These are phyloP conservation scores for Colletotrichum zoysiae DNA, from an alignment of 2,329 filamentous ascomycete species.

Conservation along the genomic window DNA sequence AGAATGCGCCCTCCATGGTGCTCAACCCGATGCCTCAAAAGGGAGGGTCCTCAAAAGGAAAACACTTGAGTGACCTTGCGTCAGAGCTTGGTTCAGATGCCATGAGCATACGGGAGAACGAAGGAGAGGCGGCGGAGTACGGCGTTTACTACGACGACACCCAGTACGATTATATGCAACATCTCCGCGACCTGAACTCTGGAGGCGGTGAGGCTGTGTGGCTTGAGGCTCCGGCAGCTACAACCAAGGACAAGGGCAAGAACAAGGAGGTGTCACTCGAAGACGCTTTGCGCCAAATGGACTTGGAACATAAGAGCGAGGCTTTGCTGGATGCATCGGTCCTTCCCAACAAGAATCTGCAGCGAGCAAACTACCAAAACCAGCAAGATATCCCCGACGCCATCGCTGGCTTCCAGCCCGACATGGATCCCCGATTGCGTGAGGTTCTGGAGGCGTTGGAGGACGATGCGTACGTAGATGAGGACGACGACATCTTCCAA, in stretches of 20 bases:
- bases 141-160: constrained; percentile 96
- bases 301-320: constrained; percentile 65
- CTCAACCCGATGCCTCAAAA: constrained; percentile 75
- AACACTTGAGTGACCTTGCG: constrained; percentile 80
- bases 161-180: constrained; percentile 99
- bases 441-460: constrained; percentile 95
- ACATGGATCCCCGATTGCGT: constrained; percentile 94
- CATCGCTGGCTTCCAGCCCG: constrained; percentile 93
- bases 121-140: constrained; percentile 94
- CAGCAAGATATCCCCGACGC: constrained; percentile 94
- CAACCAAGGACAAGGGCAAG: constrained; percentile 71
- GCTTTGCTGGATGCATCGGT: constrained; percentile 80
- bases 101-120: constrained; percentile 81
- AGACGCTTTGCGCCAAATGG: constrained; percentile 79
- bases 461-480: constrained; percentile 92
- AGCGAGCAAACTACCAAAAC: constrained; percentile 85
- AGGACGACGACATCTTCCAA: constrained; percentile 88
- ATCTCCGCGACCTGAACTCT: constrained; percentile 87
- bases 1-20: constrained; percentile 88
- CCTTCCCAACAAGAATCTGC: constrained; percentile 83
- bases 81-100: constrained; percentile 79
- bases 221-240: constrained; percentile 75
- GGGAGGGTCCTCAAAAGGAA: constrained; percentile 60
- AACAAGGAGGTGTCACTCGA: constrained; percentile 84
- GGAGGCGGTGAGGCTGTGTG: constrained; percentile 84